These are phyloP conservation scores for Begonia masoniana DNA, from an alignment of 306 rosid genomes.

Conservation along the genomic window DNA sequence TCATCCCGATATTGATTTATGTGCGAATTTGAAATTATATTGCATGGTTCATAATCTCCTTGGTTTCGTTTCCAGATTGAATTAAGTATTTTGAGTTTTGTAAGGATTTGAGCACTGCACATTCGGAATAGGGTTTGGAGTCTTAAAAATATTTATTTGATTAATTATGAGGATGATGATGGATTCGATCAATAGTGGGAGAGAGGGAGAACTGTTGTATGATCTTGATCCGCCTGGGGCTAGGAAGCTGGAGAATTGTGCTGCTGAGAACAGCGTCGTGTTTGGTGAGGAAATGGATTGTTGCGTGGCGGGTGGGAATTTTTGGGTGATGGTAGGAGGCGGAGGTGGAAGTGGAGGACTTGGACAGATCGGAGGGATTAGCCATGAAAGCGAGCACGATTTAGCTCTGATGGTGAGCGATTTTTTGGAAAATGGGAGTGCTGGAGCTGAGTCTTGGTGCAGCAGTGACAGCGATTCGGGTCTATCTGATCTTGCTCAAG, in stretches of 20 bases:
- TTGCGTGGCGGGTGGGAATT: conserved; percentile 45
- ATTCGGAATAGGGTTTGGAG: too few relatives aligned
- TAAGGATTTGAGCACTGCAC: too few relatives aligned
- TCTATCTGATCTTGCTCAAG: conserved; percentile 61
- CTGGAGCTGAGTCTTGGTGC: conserved; percentile 73
- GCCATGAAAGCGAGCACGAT: conserved; percentile 92
- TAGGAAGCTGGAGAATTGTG: conserved; percentile 12
- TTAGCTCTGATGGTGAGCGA: conserved; percentile 81
- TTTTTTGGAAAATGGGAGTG: conserved; percentile 81
- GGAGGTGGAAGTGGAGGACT: conserved; percentile 18
- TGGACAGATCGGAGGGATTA: conserved; percentile 41
- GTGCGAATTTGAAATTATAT: too few relatives aligned
- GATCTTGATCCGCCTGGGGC: conserved; percentile 5
- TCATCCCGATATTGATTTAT: too few relatives aligned
- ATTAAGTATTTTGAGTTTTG: too few relatives aligned
- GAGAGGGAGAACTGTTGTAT: conserved; percentile 5
- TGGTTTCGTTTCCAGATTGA: too few relatives aligned
- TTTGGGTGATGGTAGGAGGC: conserved; percentile 29
- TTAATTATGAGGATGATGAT: not conserved
- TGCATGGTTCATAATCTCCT: too few relatives aligned
- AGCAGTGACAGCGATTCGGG: conserved; percentile 88
- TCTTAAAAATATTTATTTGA: not conserved
- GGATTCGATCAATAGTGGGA: not conserved
- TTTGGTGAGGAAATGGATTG: conserved; percentile 32
- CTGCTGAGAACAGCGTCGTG: conserved; percentile 12